phyloP scores from a whole-genome alignment of 83 land plant genomes.

The Thuja plicata region DNA sequence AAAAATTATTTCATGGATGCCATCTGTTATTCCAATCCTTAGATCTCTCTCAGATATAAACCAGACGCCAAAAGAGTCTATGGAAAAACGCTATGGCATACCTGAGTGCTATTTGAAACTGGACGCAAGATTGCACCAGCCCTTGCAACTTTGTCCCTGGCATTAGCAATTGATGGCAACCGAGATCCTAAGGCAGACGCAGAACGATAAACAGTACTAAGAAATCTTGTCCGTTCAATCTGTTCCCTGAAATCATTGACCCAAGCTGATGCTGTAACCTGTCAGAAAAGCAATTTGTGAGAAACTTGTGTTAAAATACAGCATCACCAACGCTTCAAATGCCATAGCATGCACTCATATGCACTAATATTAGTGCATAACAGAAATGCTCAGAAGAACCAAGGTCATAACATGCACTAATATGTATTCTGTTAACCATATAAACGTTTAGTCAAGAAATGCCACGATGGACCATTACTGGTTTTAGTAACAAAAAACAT shows the following conservation, averaged over 20 bases:
- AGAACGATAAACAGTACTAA: constrained; percentile 94
- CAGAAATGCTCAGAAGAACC: too few species aligned
- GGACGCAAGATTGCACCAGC: constrained; percentile 91
- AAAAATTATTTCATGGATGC: not conserved
- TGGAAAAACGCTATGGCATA: constrained; percentile 10
- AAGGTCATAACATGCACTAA: too few species aligned
- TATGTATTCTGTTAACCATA: too few species aligned
- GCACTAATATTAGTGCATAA: too few species aligned
- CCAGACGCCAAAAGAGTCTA: not conserved
- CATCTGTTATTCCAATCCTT: not conserved
- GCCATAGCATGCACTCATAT: not conserved
- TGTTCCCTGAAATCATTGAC: constrained; percentile 90
- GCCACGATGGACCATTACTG: not conserved
- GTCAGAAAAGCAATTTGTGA: constrained; percentile 1
- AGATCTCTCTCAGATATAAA: not conserved
- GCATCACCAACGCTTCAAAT: not conserved
- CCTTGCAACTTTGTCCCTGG: constrained; percentile 80
- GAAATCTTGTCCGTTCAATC: constrained; percentile 84
- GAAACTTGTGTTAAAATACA: not conserved
- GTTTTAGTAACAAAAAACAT: not conserved
- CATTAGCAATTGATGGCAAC: constrained; percentile 85
- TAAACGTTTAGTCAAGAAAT: too few species aligned
- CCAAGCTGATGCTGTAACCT: constrained; percentile 99
- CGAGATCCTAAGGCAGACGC: constrained; percentile 90
- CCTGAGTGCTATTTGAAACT: constrained; percentile 97